Evolutionary conservation across 345 rosid species (phyloP), one percentile per base, ranked within the genome.

Genomic region (Diplotaxis tenuifolia): DNA sequence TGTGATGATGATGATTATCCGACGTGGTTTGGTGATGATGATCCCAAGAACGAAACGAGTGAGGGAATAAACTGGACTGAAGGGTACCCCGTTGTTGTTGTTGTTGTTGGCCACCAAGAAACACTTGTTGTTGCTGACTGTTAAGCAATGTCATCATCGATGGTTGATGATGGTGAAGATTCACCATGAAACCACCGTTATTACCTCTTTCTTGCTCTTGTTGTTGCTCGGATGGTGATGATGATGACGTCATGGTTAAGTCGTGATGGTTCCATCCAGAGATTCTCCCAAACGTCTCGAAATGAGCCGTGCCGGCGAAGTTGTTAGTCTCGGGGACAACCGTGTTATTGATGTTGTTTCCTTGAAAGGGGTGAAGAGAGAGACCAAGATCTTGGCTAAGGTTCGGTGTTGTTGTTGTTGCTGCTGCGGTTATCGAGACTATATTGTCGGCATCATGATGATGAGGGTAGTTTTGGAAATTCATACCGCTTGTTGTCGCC

Each of bases 41-140:
- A 67, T 84, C 81, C 82, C 88, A 85, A 74, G 88, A 75, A 32
- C 88, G 90, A 78, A 86, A 50, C 15, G 89, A 74, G 11, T 81
- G 85, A 12, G 82, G 54, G 34, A 71, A 75, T 16, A 85, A 84
- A 80, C 84, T 87, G 96, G 97, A 85, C 92, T 89, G 96, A 87
- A 89, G 90, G 88, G 93, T 78, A 64, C 91, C 96, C 90, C 96
- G 79, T 75, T 80, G 49, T 14, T 40, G 50, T 45, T 23, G 89
- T 63, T 76, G 78, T 68, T 77, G 84, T 74, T 86, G 89, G 3
- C 59, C 80, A 72, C 77, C 80, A 66, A 77, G 80, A 47, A 82
- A 68, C 80, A 88, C 50, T 45, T 80, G 76, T 52, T 76, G 83
- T 54, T 74, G 78, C 63, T 74, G 78, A 68, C 47, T 76, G 23